Conservation (phyloP, 805 yeast genomes). For the Candida succiphila region DNA sequence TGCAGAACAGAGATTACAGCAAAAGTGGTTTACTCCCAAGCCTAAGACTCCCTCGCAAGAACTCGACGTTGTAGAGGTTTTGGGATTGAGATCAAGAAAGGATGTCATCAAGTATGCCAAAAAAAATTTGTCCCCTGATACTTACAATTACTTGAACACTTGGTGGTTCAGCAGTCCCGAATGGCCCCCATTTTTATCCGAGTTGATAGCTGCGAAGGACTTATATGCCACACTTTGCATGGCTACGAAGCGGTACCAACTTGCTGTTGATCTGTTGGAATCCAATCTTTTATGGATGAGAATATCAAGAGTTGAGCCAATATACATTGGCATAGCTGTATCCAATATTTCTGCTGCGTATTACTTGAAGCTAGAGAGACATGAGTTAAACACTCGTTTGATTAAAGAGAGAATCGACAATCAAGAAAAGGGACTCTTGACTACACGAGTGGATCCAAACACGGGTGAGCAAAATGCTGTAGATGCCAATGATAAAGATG, state of each 20-base stretch:
- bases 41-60: conserved; percentile 1
- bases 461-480: conserved; percentile 9
- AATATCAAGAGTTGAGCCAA: conserved; percentile 9
- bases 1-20: conserved; percentile 13
- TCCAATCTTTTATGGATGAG: conserved; percentile 19
- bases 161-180: conserved; percentile 26
- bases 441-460: no score
- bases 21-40: conserved; percentile 10
- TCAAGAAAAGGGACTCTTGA: conserved; percentile 2
- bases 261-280: conserved; percentile 14
- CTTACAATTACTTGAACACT: conserved; percentile 10
- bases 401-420: conserved; percentile 1
- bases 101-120: conserved; percentile 12
- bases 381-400: conserved; percentile 3
- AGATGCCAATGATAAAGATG: conserved; percentile 1
- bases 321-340: conserved; percentile 12
- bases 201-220: conserved; percentile 70
- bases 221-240: conserved; percentile 62
- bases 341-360: conserved; percentile 19
- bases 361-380: conserved; percentile 12
- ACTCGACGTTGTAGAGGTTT: conserved; percentile 11
- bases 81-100: conserved; percentile 7
- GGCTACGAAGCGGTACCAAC: conserved; percentile 25
- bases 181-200: conserved; percentile 71
- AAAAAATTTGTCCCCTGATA: conserved; percentile 9